Evolutionary conservation across 73 alveolate genomes (phyloP).

Genomic region (Tetrahymena borealis): DNA sequence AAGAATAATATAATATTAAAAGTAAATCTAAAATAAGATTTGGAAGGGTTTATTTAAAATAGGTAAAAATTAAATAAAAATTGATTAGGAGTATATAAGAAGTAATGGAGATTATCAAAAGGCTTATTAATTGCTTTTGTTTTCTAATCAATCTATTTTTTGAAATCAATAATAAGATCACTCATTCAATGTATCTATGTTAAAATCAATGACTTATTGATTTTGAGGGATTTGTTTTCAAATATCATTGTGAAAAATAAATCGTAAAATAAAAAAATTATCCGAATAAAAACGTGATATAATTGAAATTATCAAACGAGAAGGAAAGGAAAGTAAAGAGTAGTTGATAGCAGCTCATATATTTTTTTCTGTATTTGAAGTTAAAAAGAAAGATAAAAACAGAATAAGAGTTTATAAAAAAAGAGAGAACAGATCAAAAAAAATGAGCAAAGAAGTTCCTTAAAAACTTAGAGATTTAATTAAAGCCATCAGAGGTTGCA

Average conservation of each 20-base stretch:
- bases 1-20: too few relatives aligned
- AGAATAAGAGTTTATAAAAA: neutral
- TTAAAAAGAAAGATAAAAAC: neutral
- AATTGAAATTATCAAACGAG: neutral
- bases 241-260: neutral
- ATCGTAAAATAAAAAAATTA: neutral
- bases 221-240: neutral
- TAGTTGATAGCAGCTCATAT: neutral
- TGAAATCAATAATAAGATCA: too few relatives aligned
- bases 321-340: neutral
- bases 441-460: slow-evolving; percentile 34
- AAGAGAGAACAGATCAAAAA: neutral
- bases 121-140: too few relatives aligned
- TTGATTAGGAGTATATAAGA: too few relatives aligned
- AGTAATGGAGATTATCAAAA: too few relatives aligned
- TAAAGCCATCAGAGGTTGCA: slow-evolving; percentile 96
- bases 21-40: too few relatives aligned
- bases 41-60: too few relatives aligned
- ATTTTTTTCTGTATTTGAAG: neutral
- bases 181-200: neutral
- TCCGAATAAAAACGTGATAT: neutral
- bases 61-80: too few relatives aligned
- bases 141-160: too few relatives aligned
- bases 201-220: neutral
- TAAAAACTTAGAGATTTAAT: slow-evolving; percentile 92